A percentile compares a stretch with the other conserved stretches of the same genome.
phyloP scores from a whole-genome alignment of 116 monocot genomes.

The Iris pallida region DNA sequence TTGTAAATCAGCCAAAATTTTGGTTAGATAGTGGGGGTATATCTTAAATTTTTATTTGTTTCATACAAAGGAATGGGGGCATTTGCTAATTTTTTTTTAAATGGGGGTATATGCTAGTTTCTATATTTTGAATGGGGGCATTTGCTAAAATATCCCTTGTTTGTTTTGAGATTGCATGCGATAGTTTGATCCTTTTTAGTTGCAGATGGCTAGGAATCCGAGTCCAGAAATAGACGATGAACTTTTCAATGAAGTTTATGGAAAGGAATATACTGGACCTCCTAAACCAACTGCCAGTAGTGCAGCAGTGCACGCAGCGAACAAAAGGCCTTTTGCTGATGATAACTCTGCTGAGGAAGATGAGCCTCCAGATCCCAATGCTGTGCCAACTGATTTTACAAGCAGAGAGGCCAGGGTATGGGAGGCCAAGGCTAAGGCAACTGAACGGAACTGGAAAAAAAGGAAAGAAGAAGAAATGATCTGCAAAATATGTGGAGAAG shows the following conservation, averaged over 20 bases:
- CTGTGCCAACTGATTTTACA: conserved; percentile 95
- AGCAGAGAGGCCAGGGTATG: conserved; percentile 90
- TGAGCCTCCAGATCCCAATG: conserved; percentile 66
- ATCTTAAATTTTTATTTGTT: no score
- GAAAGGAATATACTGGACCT: conserved; percentile 91
- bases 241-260: conserved; percentile 87
- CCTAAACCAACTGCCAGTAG: conserved; percentile 25
- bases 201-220: conserved; percentile 40
- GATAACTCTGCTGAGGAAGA: conserved; percentile 64
- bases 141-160: no score
- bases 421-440: conserved; percentile 98
- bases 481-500: conserved; percentile 93
- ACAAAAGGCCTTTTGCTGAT: conserved; percentile 39
- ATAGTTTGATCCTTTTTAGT: neutral
- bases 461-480: conserved; percentile 99
- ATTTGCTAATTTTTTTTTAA: no score
- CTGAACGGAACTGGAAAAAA: conserved; percentile 93
- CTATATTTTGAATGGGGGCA: no score
- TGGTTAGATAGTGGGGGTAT: no score
- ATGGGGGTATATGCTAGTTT: no score
- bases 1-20: no score
- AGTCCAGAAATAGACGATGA: conserved; percentile 90
- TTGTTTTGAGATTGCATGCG: no score
- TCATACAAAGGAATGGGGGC: no score
- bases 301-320: conserved; percentile 19